Conservation (phyloP, 495 filamentous ascomycete genomes). For the Amniculicola lignicola region DNA sequence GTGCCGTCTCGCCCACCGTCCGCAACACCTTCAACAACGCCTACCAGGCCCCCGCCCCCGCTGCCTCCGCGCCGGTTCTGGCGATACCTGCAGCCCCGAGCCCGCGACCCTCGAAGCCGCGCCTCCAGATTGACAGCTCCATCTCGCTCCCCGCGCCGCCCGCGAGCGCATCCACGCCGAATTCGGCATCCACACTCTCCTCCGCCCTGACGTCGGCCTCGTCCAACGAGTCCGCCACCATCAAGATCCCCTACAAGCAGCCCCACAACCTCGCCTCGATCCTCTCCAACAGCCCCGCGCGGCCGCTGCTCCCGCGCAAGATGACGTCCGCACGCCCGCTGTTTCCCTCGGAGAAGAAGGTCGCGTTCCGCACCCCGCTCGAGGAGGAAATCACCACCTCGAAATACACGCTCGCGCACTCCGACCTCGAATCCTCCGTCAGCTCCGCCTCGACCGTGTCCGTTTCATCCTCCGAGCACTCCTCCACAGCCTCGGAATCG, state of each 20-base stretch:
- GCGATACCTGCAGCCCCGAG: no score
- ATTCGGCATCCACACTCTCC: conserved; percentile 30
- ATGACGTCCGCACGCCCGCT: conserved; percentile 48
- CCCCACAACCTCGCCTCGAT: conserved; percentile 41
- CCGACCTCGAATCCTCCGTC: conserved; percentile 45
- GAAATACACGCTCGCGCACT: conserved; percentile 53
- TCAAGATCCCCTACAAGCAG: conserved; percentile 39
- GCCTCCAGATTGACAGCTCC: conserved; percentile 42
- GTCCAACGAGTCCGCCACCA: conserved; percentile 32
- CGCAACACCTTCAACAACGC: conserved; percentile 82
- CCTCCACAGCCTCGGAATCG: conserved; percentile 10
- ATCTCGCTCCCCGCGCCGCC: conserved; percentile 5
- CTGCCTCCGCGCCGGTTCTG: conserved; percentile 46
- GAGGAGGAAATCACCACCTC: conserved; percentile 56
- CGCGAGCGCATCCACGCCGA: conserved; percentile 21
- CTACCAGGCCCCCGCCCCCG: conserved; percentile 63
- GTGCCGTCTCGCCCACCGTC: conserved; percentile 67
- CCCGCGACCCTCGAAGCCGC: conserved; percentile 25
- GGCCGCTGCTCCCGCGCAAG: conserved; percentile 38
- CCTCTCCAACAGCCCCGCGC: conserved; percentile 39
- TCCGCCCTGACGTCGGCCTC: conserved; percentile 35
- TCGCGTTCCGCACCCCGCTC: conserved; percentile 52
- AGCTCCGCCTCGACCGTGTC: conserved; percentile 28
- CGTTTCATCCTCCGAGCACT: conserved; percentile 2
- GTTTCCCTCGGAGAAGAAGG: conserved; percentile 58